A percentile compares a stretch with the other conserved stretches of the same genome.
These are phyloP conservation scores for Bryoglossum gracile DNA, from an alignment of 495 filamentous ascomycete species.

Conservation along the genomic window DNA sequence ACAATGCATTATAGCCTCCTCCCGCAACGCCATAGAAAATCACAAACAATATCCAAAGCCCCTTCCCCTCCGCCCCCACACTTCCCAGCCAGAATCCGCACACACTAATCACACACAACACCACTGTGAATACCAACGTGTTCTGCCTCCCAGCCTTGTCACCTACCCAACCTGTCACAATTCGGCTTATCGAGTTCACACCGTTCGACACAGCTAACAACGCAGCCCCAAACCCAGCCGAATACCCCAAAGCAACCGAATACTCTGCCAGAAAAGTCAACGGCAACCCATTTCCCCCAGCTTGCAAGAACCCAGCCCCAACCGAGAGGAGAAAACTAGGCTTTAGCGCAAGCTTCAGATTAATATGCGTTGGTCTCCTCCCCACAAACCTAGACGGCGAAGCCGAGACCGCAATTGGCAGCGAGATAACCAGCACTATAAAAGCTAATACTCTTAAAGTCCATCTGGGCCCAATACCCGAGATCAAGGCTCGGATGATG, in stretches of 20 bases:
- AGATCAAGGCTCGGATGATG: slow-evolving; percentile 41
- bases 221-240: slow-evolving; percentile 34
- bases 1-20: slow-evolving; percentile 41
- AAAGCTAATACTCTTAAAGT: slow-evolving; percentile 44
- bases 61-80: slow-evolving; percentile 17
- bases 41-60: slow-evolving; percentile 43
- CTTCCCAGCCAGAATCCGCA: slow-evolving; percentile 45
- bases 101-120: slow-evolving; percentile 39
- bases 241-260: slow-evolving; percentile 33
- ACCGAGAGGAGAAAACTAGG: slow-evolving; percentile 37
- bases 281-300: slow-evolving; percentile 37
- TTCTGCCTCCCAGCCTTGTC: slow-evolving; percentile 47
- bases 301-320: slow-evolving; percentile 38
- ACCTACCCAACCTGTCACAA: slow-evolving; percentile 43
- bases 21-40: slow-evolving; percentile 45
- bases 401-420: slow-evolving; percentile 39
- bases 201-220: slow-evolving; percentile 49
- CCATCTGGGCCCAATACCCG: slow-evolving; percentile 43
- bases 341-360: slow-evolving; percentile 31
- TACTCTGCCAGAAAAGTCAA: slow-evolving; percentile 42
- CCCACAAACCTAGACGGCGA: slow-evolving; percentile 34
- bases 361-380: slow-evolving; percentile 34
- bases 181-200: slow-evolving; percentile 45
- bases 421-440: slow-evolving; percentile 36
- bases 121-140: slow-evolving; percentile 41